Base-by-base conservation (phyloP, 1,139 yeast species). In the Chernovozyma aurita region DNA sequence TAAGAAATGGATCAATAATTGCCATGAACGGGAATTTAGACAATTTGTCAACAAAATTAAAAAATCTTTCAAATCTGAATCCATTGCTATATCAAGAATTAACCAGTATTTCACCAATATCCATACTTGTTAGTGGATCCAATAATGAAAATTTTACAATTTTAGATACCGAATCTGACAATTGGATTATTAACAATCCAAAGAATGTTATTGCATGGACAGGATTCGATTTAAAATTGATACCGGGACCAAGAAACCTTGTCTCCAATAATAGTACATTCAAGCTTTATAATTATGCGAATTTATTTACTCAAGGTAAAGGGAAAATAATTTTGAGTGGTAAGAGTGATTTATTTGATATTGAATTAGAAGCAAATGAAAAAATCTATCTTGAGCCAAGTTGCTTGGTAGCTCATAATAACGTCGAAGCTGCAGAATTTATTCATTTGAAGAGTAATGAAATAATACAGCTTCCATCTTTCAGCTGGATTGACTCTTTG, bases 141-240 rank as follows among this genome's bases (percentile, higher is more conserved):
- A 32, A 36, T 20, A 50, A 49, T 18, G 39, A 39, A 21, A 53
- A 55, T 36, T 63, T 58, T 37, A 48, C 57, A 4, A 43, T 61
- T 4, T 43, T 65, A 25, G 55, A 60, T 6, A 26, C 41, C 29
- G 36, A 40, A 9, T 9, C 11, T 9, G 50, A 50, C 12, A 37
- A 41, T n/a, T 72, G 78, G 78, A 47, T 47, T 3, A 48, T 71
- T n/a, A 36, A 53, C 7, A 58, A 58, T 16, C 54, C 55, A 32
- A 52, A 57, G 6, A 50, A 53, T 36, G 40, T 73, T 16, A 53
- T 70, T 13, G 76, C 76, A 2, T 73, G 78, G 78, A 55, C 69
- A 1, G 76, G 76, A 0, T 56, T 57, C 32, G 57, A 62, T 37
- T 41, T 68, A 13, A 45, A 52, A 17, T 35, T 70, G 15, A 28